phyloP scores from a whole-genome alignment of 352 stramenopile genomes.

The Stramenopiles sp. region DNA sequence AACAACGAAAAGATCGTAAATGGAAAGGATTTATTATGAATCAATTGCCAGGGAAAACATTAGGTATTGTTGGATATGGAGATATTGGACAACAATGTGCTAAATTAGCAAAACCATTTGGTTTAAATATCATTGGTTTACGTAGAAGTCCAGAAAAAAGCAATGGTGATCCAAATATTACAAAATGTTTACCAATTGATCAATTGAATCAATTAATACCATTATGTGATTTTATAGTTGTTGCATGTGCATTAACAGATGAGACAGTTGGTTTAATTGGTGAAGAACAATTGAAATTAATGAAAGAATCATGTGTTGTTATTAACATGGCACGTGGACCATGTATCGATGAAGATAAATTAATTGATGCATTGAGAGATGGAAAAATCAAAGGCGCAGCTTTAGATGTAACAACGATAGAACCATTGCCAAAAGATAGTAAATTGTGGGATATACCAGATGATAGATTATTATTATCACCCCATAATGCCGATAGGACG shows the following conservation, averaged over 20 bases:
- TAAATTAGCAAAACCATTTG: neutral
- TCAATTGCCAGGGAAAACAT: neutral
- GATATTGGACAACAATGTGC: neutral
- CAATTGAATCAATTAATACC: neutral
- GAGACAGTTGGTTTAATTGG: neutral
- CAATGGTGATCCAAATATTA: neutral
- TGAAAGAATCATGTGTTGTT: neutral
- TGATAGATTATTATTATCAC: neutral
- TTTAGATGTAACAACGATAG: neutral
- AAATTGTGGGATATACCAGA: neutral
- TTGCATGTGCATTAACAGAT: neutral
- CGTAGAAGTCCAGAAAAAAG: neutral
- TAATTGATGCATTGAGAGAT: neutral
- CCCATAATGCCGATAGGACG: neutral
- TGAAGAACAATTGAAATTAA: neutral
- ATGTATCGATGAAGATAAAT: neutral
- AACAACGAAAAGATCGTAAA: neutral
- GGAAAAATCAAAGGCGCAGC: neutral
- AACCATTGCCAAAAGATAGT: neutral
- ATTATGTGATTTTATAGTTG: neutral
- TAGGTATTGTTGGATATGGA: neutral
- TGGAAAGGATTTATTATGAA: neutral
- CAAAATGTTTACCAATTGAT: neutral
- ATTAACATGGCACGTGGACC: neutral
- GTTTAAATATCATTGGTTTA: neutral